phyloP scores from a whole-genome alignment of 768 basidiomycete species.

The Tricholomella constricta region DNA sequence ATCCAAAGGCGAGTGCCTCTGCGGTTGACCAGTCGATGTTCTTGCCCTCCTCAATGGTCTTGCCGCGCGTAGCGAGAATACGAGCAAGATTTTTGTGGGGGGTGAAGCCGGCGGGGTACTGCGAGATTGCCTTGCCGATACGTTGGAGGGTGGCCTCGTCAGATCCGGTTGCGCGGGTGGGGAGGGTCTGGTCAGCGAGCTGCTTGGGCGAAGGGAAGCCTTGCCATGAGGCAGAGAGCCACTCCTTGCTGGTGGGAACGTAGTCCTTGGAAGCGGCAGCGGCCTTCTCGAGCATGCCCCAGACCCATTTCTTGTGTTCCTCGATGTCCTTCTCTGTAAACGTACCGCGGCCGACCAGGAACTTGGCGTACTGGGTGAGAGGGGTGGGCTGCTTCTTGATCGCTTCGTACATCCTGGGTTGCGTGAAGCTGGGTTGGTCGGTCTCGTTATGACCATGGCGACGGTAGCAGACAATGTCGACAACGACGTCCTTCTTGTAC shows the following conservation, averaged over 20 bases:
- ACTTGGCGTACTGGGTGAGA: constrained; percentile 89
- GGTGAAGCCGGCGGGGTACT: constrained; percentile 81
- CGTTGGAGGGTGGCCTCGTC: constrained; percentile 75
- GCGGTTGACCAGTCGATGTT: constrained; percentile 99
- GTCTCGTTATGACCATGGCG: constrained; percentile 99
- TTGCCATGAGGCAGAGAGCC: constrained; percentile 97
- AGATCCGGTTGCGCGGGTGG: constrained; percentile 86
- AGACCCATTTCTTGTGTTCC: constrained; percentile 99
- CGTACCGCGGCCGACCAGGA: constrained; percentile 85
- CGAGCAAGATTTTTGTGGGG: constrained; percentile 93
- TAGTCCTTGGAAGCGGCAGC: constrained; percentile 95
- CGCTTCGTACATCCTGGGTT: constrained; percentile 97
- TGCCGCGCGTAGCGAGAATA: constrained; percentile 85
- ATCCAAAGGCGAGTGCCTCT: constrained; percentile 94
- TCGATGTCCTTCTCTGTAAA: constrained; percentile 97
- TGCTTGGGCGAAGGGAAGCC: constrained; percentile 98
- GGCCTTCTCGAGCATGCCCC: constrained; percentile 98
- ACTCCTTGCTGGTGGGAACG: constrained; percentile 91
- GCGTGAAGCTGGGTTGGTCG: constrained; percentile 98
- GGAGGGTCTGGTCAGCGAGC: constrained; percentile 88
- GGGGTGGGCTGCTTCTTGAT: constrained; percentile 94
- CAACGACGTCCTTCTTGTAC: constrained; percentile 98
- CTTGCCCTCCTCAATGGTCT: constrained; percentile 86
- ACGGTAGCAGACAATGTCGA: constrained; percentile 99
- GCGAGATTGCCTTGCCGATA: constrained; percentile 86